These are phyloP conservation scores for Teunomyces cretensis DNA, from an alignment of 805 yeast species.

Conservation along the genomic window DNA sequence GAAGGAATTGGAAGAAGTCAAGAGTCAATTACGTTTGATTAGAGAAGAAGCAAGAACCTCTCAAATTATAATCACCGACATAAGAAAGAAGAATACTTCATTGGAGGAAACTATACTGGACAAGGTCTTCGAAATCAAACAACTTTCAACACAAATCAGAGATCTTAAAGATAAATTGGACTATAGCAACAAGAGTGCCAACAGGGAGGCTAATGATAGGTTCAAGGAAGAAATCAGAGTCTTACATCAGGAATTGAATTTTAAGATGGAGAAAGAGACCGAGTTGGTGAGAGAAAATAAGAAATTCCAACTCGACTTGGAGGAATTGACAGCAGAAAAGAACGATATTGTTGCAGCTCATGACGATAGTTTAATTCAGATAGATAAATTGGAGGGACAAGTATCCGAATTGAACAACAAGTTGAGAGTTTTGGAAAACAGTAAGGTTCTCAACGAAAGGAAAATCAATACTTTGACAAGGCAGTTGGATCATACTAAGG, in stretches of 20 bases:
- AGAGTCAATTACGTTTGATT: conserved; percentile 43
- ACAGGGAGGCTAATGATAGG: conserved; percentile 42
- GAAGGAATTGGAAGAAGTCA: conserved; percentile 48
- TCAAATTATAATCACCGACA: conserved; percentile 52
- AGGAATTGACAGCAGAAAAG: conserved; percentile 35
- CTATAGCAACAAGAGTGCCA: conserved; percentile 48
- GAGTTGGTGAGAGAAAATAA: conserved; percentile 63
- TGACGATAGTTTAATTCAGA: conserved; percentile 41
- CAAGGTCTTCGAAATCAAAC: conserved; percentile 53
- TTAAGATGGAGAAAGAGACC: conserved; percentile 63
- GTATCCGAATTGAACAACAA: conserved; percentile 27
- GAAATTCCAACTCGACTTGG: conserved; percentile 58
- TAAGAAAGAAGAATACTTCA: conserved; percentile 50
- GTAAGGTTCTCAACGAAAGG: conserved; percentile 34
- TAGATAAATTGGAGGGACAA: conserved; percentile 34
- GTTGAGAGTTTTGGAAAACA: conserved; percentile 32
- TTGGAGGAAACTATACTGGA: conserved; percentile 59
- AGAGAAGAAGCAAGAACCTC: conserved; percentile 54
- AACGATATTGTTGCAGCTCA: conserved; percentile 27
- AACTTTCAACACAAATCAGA: conserved; percentile 46
- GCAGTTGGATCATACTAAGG: conserved; percentile 58
- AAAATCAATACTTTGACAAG: conserved; percentile 34
- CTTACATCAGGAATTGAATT: conserved; percentile 52
- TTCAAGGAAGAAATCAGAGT: conserved; percentile 52
- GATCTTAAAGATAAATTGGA: conserved; percentile 56